Percentiles rank a stretch among this genome's conserved stretches.
Evolutionary conservation across 2,329 filamentous ascomycete genomes (phyloP).

Genomic region (Calonectria naviculata): DNA sequence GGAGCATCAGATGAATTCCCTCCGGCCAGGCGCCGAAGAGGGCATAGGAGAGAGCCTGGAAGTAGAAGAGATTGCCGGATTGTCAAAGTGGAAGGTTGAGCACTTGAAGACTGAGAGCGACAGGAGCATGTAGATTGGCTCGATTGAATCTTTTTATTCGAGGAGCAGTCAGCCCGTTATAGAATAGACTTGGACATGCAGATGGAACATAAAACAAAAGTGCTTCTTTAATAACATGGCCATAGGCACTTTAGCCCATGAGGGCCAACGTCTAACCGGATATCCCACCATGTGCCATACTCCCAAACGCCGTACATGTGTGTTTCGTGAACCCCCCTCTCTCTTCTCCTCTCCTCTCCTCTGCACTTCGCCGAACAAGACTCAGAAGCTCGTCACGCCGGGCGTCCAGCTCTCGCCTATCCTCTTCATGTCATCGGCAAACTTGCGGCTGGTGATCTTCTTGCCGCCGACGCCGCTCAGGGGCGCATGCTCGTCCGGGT

Average conservation of each 20-base stretch:
- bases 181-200: no score
- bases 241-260: background rate
- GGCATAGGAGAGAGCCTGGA: conserved; percentile 48
- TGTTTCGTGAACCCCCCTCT: conserved; percentile 28
- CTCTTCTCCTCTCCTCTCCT: background rate
- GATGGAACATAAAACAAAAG: background rate
- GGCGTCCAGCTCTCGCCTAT: conserved; percentile 90
- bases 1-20: conserved; percentile 7
- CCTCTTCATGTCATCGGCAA: conserved; percentile 83
- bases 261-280: conserved; percentile 31
- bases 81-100: conserved; percentile 52
- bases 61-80: conserved; percentile 50
- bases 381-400: conserved; percentile 71
- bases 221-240: background rate
- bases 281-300: conserved; percentile 34
- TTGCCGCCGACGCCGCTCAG: conserved; percentile 64
- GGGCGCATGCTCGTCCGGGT: conserved; percentile 84
- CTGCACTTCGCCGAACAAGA: background rate
- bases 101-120: conserved; percentile 43
- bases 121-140: conserved; percentile 22
- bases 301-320: conserved; percentile 42
- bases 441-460: conserved; percentile 84
- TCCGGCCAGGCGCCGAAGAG: conserved; percentile 35
- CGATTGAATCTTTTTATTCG: background rate
- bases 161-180: background rate